A percentile compares a stretch with the other conserved stretches of the same genome.
Evolutionary conservation across 2,329 filamentous ascomycete genomes (phyloP).

Genomic region (Verticillium nubilum): DNA sequence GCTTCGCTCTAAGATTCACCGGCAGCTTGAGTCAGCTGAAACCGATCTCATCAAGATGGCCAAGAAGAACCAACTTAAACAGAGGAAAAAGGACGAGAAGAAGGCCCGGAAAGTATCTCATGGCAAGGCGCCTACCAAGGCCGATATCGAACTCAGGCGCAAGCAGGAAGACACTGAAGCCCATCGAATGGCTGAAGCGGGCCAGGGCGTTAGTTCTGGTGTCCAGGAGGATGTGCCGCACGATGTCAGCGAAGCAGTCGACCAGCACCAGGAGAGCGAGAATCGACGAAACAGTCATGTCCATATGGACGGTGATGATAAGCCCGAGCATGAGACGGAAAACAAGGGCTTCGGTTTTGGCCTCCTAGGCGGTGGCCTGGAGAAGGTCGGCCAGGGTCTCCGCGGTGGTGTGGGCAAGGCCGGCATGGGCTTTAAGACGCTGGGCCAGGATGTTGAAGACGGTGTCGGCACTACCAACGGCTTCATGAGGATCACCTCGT

Average conservation of each 20-base stretch:
- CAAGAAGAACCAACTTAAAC: constrained; percentile 73
- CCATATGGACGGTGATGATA: background rate
- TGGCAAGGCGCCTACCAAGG: constrained; percentile 43
- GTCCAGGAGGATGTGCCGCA: constrained; percentile 50
- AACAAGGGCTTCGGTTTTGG: constrained; percentile 10
- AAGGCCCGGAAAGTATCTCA: constrained; percentile 49
- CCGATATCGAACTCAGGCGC: constrained; percentile 40
- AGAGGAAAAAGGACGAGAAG: constrained; percentile 59
- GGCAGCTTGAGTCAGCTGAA: constrained; percentile 71
- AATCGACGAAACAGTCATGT: constrained; percentile 6
- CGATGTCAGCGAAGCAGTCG: constrained; percentile 38
- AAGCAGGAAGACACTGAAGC: constrained; percentile 46
- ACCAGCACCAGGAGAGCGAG: constrained; percentile 21
- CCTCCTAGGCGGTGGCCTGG: constrained; percentile 44
- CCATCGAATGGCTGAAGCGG: constrained; percentile 41
- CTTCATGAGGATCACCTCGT: constrained; percentile 33
- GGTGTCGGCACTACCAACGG: constrained; percentile 52
- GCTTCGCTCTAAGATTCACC: constrained; percentile 64
- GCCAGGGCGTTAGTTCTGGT: constrained; percentile 44
- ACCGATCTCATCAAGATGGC: constrained; percentile 77
- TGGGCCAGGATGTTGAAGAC: constrained; percentile 44
- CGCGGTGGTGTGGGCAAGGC: constrained; percentile 33
- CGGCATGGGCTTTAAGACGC: constrained; percentile 39
- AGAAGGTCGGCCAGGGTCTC: constrained; percentile 27
- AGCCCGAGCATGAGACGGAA: background rate